phyloP scores from a whole-genome alignment of 495 filamentous ascomycete genomes.

The Extremus antarcticus region DNA sequence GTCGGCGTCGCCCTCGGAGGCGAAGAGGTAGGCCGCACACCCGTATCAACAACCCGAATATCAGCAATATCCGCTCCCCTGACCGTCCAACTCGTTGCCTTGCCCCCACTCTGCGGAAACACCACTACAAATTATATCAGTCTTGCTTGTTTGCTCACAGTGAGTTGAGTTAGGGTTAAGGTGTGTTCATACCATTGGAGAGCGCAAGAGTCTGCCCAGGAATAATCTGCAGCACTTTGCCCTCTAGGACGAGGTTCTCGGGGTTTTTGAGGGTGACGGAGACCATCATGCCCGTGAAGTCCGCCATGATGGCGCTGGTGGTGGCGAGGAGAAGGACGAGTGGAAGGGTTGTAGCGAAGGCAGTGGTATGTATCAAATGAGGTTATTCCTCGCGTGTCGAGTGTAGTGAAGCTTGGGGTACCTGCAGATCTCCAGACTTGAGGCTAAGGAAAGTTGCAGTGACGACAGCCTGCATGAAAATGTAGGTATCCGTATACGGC shows the following conservation, averaged over 20 bases:
- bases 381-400: too few relatives aligned
- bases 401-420: too few relatives aligned
- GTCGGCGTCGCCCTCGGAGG: background rate
- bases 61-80: conserved; percentile 49
- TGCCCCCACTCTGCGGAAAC: conserved; percentile 40
- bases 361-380: too few relatives aligned
- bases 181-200: conserved; percentile 59
- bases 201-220: conserved; percentile 62
- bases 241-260: conserved; percentile 53
- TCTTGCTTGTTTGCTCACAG: too few relatives aligned
- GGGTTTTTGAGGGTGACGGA: conserved; percentile 62
- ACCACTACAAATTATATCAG: conserved; percentile 14
- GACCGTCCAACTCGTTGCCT: conserved; percentile 39
- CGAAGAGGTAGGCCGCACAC: background rate
- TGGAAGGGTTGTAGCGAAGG: too few relatives aligned
- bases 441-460: too few relatives aligned
- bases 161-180: too few relatives aligned
- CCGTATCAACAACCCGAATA: conserved; percentile 35
- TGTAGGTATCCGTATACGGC: too few relatives aligned
- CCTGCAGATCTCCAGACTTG: too few relatives aligned
- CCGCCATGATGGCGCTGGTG: conserved; percentile 37
- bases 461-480: too few relatives aligned
- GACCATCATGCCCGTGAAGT: conserved; percentile 72
- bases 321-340: background rate
- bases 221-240: conserved; percentile 61